These are phyloP conservation scores for Xerocomus potaroensis DNA, from an alignment of 768 basidiomycete species.

Conservation along the genomic window DNA sequence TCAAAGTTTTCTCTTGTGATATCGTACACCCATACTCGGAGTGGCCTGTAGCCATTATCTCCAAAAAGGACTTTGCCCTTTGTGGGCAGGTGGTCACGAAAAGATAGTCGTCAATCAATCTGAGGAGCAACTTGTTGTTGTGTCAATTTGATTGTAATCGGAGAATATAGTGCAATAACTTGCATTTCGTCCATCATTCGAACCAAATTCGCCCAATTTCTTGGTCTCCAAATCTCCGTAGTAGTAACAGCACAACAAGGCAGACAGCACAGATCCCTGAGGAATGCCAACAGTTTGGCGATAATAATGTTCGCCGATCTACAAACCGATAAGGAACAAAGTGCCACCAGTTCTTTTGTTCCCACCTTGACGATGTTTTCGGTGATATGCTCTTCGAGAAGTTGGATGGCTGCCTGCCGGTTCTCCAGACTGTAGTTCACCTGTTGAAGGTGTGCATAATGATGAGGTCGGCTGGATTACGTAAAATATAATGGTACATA, in stretches of 20 bases:
- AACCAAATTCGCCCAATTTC: constrained; percentile 36
- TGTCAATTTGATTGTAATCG: background rate
- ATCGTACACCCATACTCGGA: constrained; percentile 94
- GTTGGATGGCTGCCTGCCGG: constrained; percentile 56
- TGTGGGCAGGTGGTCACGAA: constrained; percentile 66
- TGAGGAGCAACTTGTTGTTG: constrained; percentile 58
- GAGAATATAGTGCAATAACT: constrained; percentile 21
- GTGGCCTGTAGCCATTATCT: constrained; percentile 78
- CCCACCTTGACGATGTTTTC: constrained; percentile 87
- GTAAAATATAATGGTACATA: constrained; percentile 21
- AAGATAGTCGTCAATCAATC: constrained; percentile 94
- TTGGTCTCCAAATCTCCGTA: constrained; percentile 85
- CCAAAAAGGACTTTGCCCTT: constrained; percentile 66
- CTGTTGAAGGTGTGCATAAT: constrained; percentile 21
- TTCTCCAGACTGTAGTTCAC: constrained; percentile 51
- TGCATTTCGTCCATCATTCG: constrained; percentile 59
- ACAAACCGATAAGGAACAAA: constrained; percentile 2
- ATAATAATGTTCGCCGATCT: constrained; percentile 82
- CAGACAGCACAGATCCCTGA: constrained; percentile 94
- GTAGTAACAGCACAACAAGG: constrained; percentile 89
- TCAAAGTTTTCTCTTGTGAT: constrained; percentile 81
- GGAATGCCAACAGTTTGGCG: constrained; percentile 94
- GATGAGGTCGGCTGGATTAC: background rate
- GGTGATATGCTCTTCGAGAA: constrained; percentile 86
- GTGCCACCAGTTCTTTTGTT: background rate